Evolutionary conservation across 139 green algal species (phyloP), one percentile per base, ranked within the genome.

Genomic region (Chlamydomonas incerta): DNA sequence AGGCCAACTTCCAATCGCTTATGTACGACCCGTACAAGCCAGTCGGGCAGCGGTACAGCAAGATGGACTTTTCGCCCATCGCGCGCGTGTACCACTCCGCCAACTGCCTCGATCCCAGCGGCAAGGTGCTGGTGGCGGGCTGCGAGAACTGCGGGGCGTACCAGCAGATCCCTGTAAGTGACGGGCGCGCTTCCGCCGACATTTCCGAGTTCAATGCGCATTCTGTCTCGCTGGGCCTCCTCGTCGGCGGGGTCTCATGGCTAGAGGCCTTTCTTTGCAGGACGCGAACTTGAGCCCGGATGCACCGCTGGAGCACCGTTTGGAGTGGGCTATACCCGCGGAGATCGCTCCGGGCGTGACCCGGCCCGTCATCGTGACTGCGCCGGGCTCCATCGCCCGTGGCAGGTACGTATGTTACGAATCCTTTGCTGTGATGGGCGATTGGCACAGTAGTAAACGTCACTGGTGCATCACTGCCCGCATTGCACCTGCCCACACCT

Each of bases 1-100:
- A 41, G 63, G 63, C 18, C 63, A 70, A 70, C n/a, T 70, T 13
- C 26, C 14, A 26, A 9, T 41, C 29, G 3, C 63, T 70, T 29
- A 37, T 70, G 63, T 87, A 87, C 72, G 60, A 74, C n/a, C 77
- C 77, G 1, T 28, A 70, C 8, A 41, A 23, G 10, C 37, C 63
- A 2, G 13, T 5, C 28, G 80, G 52, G 14, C 20, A 47, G 18
- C 67, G 34, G 26, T 47, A 73, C 67, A 29, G 18, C 33, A 28
- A 26, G 13, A 23, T 63, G 72, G 47, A 37, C 47, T 37, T 37
- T 50, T 34, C 47, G 15, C 15, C 46, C 72, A 79, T 79, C 72
- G 21, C 50, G 9, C 72, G 72, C 13, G 20, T 65, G 11, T 79
- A 79, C 47, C 72, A 79, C 47, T 57, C 72, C 15, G 29, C 29